phyloP scores from a whole-genome alignment of 2,329 filamentous ascomycete genomes.

The Neurospora crassa region DNA sequence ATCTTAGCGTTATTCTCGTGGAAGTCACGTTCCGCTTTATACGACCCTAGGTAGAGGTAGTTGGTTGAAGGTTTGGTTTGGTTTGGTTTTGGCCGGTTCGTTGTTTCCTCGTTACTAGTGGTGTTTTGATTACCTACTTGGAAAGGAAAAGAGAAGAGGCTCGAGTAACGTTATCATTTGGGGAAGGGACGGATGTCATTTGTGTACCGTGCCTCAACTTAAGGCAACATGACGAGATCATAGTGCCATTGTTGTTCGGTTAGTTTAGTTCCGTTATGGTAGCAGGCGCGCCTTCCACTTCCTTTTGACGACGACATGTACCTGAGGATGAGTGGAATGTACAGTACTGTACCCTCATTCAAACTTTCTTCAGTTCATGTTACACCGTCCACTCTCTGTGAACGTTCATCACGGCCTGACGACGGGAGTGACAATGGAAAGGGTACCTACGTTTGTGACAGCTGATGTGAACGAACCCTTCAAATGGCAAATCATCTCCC shows the following conservation, averaged over 20 bases:
- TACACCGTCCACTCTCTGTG: neutral
- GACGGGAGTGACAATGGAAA: neutral
- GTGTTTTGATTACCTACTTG: neutral
- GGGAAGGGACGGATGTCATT: neutral
- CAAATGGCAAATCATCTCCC: too few species aligned
- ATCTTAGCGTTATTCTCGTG: neutral
- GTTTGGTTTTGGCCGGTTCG: too few species aligned
- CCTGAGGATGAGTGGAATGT: neutral
- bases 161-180: neutral
- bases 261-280: too few species aligned
- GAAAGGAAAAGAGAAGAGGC: neutral
- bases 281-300: neutral
- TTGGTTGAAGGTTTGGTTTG: too few species aligned
- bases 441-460: neutral
- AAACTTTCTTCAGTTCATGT: neutral
- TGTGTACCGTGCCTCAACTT: too few species aligned
- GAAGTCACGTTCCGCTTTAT: neutral
- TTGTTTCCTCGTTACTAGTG: neutral
- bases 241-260: too few species aligned
- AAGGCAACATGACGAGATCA: too few species aligned
- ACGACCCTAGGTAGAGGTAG: neutral
- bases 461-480: neutral
- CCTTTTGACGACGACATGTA: neutral
- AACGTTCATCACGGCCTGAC: neutral
- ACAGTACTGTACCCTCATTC: neutral